Evolutionary conservation across 2,329 filamentous ascomycete genomes (phyloP).

Genomic region (Clonostachys rhizophaga): DNA sequence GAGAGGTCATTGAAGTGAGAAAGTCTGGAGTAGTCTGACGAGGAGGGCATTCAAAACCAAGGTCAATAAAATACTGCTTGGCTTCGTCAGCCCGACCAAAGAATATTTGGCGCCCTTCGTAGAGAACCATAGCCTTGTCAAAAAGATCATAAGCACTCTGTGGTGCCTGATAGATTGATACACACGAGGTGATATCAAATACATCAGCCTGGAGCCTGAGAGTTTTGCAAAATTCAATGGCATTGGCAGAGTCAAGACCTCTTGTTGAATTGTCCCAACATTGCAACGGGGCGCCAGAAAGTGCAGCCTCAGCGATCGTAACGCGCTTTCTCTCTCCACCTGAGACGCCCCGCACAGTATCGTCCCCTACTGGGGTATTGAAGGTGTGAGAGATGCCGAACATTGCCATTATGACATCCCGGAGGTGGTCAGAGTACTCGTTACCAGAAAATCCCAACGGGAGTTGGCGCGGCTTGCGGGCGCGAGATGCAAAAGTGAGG

Average conservation of each 20-base stretch:
- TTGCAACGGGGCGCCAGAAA: constrained; percentile 15
- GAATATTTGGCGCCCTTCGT: constrained; percentile 57
- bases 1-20: constrained; percentile 63
- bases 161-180: constrained; percentile 51
- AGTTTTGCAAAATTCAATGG: constrained; percentile 48
- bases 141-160: constrained; percentile 50
- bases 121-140: constrained; percentile 62
- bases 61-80: constrained; percentile 58
- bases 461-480: constrained; percentile 39
- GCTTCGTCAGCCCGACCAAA: constrained; percentile 56
- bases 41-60: constrained; percentile 63
- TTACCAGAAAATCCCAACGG: constrained; percentile 36
- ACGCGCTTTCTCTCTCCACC: constrained; percentile 41
- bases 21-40: constrained; percentile 70
- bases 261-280: constrained; percentile 41
- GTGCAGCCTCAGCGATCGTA: constrained; percentile 17
- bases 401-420: constrained; percentile 48
- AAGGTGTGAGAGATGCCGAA: constrained; percentile 48
- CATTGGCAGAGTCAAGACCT: constrained; percentile 48
- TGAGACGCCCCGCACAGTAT: constrained; percentile 46
- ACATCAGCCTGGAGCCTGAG: constrained; percentile 42
- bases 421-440: constrained; percentile 38
- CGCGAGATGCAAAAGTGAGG: constrained; percentile 54
- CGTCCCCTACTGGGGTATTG: constrained; percentile 48
- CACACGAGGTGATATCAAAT: constrained; percentile 36